Base-by-base conservation (phyloP, 768 basidiomycete genomes). In the Piloderma croceum region DNA sequence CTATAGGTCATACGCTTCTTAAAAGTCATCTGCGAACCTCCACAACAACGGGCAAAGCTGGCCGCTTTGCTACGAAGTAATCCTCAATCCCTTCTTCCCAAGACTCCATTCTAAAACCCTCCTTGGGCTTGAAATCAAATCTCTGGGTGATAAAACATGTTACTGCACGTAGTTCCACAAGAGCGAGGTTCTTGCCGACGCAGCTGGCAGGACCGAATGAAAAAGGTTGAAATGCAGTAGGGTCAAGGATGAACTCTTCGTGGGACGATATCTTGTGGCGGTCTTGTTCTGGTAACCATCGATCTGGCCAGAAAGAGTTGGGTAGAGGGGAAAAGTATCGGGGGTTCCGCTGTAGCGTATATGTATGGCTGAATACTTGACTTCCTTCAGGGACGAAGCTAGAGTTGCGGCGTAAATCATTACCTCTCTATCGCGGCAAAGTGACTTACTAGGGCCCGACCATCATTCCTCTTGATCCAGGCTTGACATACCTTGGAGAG, bases 161-260 rank as follows among this genome's bases (percentile, higher is more conserved):
- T 29, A 29, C 15, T 9, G 27, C 9, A 15, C 27, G 27, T 9
- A 73, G 63, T 48, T 74, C 68, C 39, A 60, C 59, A 41, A 64
- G 50, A 36, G 70, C 72, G 18, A 72, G 57, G 53, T 67, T 47
- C 48, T 64, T 68, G 15, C 75, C 76, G 10, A 63, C 68, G 48
- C 77, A 78, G 48, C 73, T 73, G 11, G 66, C 63, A 9, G 74
- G 73, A 0, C 77, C 76, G 29, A 58, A 52, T 21, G 70, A 70
- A 48, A 71, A 70, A 4, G 72, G 68, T 25, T 65, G 54, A 56
- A 67, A 71, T 15, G 58, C 67, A 24, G 40, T 38, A 6, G 47
- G 23, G 45, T 68, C 60, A 41, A 52, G 46, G 18, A 52, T 38
- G 7, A 12, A 21, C 20, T 9, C 13, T 31, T 45, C 38, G n/a